Percentiles rank a stretch among this genome's conserved stretches.
These are phyloP conservation scores for Coemansia sp. DNA, from an alignment of 192 early-diverging fungal genomes.

Conservation along the genomic window DNA sequence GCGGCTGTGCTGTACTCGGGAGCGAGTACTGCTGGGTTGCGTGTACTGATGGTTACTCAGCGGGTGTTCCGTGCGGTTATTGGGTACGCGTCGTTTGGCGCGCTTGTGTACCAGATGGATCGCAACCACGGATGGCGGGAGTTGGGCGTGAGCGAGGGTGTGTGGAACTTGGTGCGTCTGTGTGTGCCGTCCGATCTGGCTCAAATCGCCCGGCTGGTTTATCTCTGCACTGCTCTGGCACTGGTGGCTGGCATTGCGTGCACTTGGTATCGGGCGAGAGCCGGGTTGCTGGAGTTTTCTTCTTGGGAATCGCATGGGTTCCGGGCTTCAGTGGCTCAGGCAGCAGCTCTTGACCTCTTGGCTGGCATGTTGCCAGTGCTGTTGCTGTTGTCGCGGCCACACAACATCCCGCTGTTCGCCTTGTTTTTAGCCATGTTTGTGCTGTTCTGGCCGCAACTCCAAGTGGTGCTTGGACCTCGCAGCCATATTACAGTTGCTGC, in stretches of 20 bases:
- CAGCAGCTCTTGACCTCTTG: slow-evolving; percentile 37
- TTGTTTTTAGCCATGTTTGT: slow-evolving; percentile 58
- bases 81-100: slow-evolving; percentile 14
- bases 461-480: background rate
- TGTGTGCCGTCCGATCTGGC: slow-evolving; percentile 21
- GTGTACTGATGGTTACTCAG: slow-evolving; percentile 1
- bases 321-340: slow-evolving; percentile 3
- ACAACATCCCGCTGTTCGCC: slow-evolving; percentile 60
- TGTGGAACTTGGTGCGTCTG: slow-evolving; percentile 11
- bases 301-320: background rate
- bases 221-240: slow-evolving; percentile 5
- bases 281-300: background rate
- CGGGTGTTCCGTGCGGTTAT: slow-evolving; percentile 20
- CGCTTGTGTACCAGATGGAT: slow-evolving; percentile 42
- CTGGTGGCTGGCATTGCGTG: background rate
- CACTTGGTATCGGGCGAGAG: slow-evolving; percentile 5
- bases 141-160: slow-evolving; percentile 10
- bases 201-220: slow-evolving; percentile 24
- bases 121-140: slow-evolving; percentile 31
- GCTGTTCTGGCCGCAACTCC: slow-evolving; percentile 32
- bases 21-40: background rate
- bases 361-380: slow-evolving; percentile 58
- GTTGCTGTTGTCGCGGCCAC: slow-evolving; percentile 60
- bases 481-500: background rate
- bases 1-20: slow-evolving; percentile 1